Percentiles rank a stretch among this genome's conserved stretches.
These are phyloP conservation scores for Sporothrix protearum DNA, from an alignment of 2,329 filamentous ascomycete species.

Conservation along the genomic window DNA sequence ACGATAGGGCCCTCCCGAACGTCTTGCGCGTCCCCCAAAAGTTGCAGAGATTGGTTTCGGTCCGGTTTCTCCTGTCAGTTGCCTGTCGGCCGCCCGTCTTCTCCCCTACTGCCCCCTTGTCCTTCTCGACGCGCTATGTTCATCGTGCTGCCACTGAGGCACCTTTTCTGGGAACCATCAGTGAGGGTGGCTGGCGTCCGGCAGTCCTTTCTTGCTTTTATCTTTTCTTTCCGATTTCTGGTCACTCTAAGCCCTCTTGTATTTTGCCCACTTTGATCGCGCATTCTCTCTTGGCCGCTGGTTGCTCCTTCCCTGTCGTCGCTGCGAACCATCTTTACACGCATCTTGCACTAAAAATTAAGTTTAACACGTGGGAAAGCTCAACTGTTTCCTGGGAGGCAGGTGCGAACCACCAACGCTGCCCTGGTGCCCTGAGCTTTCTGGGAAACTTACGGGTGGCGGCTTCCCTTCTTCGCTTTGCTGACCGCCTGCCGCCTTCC, in stretches of 20 bases:
- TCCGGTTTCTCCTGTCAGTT: not conserved
- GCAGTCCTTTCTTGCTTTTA: not conserved
- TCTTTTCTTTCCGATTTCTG: not conserved
- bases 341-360: not conserved
- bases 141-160: not conserved
- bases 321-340: not conserved
- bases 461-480: not conserved
- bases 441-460: not conserved
- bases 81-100: not conserved
- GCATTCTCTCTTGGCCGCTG: not conserved
- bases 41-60: not conserved
- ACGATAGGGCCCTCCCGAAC: not conserved
- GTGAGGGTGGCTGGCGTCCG: not conserved
- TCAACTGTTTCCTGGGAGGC: not conserved
- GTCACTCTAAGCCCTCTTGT: not conserved
- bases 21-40: not conserved
- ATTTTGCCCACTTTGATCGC: not conserved
- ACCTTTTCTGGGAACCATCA: not conserved
- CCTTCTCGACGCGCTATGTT: not conserved
- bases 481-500: not conserved
- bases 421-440: not conserved
- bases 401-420: not conserved
- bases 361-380: conserved; percentile 5
- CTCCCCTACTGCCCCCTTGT: not conserved
- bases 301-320: not conserved